Evolutionary conservation across 768 basidiomycete genomes (phyloP).

Genomic region (Suillus subaureus): DNA sequence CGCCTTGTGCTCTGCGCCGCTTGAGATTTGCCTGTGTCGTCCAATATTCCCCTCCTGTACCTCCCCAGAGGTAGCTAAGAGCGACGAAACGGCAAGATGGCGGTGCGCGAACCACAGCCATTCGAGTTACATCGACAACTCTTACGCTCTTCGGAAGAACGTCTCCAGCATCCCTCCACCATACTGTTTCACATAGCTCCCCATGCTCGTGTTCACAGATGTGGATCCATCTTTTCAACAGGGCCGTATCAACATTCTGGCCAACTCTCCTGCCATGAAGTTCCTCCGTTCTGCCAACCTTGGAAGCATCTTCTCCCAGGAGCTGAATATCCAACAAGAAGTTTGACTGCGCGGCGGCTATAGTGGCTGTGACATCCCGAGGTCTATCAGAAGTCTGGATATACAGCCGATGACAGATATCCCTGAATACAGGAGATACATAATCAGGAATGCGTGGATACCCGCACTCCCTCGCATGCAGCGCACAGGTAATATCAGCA

Average conservation of each 20-base stretch:
- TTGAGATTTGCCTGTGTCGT: slow-evolving; percentile 13
- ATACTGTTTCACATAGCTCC: slow-evolving; percentile 5
- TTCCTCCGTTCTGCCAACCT: slow-evolving; percentile 7
- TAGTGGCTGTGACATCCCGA: not conserved
- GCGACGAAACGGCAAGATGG: slow-evolving; percentile 11
- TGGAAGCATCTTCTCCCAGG: slow-evolving; percentile 11
- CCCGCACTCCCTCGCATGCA: not conserved
- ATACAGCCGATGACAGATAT: slow-evolving; percentile 8
- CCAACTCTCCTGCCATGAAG: slow-evolving; percentile 14
- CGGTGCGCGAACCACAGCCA: slow-evolving; percentile 10
- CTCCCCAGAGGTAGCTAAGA: slow-evolving; percentile 16
- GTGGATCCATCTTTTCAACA: slow-evolving; percentile 14
- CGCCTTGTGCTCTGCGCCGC: not conserved
- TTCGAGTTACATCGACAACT: slow-evolving; percentile 8
- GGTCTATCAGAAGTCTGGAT: not conserved
- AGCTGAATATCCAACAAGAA: slow-evolving; percentile 9
- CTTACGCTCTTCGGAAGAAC: slow-evolving; percentile 5
- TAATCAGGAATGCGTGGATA: not conserved
- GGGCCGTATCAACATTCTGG: slow-evolving; percentile 3
- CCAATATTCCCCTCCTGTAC: slow-evolving; percentile 11
- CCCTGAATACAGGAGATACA: not conserved
- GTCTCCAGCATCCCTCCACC: slow-evolving; percentile 10
- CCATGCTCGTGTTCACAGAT: slow-evolving; percentile 5
- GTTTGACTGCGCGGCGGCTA: not conserved
- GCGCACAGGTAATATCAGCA: not conserved